Evolutionary conservation across 768 basidiomycete genomes (phyloP), one percentile per base, ranked within the genome.

Genomic region (Naganishia vishniacii): DNA sequence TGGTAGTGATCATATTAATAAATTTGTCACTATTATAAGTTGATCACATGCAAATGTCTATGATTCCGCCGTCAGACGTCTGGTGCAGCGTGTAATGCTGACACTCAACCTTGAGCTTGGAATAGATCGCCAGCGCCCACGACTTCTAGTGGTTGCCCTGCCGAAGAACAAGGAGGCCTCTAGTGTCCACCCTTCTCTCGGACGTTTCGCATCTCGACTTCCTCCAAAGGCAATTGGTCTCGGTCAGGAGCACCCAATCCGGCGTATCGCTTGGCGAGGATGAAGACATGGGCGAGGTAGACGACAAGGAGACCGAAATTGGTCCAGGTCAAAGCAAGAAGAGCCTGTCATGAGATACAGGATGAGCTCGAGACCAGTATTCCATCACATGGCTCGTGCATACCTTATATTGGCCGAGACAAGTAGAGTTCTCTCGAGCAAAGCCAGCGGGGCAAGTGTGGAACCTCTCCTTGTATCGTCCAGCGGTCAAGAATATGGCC

Each of bases 161-260:
- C n/a, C n/a, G n/a, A n/a, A n/a, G n/a, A n/a, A n/a, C n/a, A n/a
- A n/a, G n/a, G n/a, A n/a, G n/a, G n/a, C n/a, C 13, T 48, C 41
- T 64, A 64, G 56, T 64, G 63, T 15, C 63, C 62, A 11, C 40
- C 56, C 60, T 66, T 66, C 59, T 66, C 65, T 26, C 40, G 37
- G 31, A 20, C 34, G 48, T 61, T 51, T 48, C 49, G 59, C 20
- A 40, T 34, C 46, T 67, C 65, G n/a, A 62, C n/a, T n/a, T 62
- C 61, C 45, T 67, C 65, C 2, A 34, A 25, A 8, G 65, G 51
- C 7, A 58, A 11, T 28, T 62, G 45, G 53, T 67, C 53, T 56
- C 65, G 61, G 42, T 62, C 61, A n/a, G 49, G 65, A 34, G 49
- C 56, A 7, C 18, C 18, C 29, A 67, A 41, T 20, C 65, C 65